A percentile compares a stretch with the other conserved stretches of the same genome.
phyloP scores from a whole-genome alignment of 768 basidiomycete species.

The Chiua virens region DNA sequence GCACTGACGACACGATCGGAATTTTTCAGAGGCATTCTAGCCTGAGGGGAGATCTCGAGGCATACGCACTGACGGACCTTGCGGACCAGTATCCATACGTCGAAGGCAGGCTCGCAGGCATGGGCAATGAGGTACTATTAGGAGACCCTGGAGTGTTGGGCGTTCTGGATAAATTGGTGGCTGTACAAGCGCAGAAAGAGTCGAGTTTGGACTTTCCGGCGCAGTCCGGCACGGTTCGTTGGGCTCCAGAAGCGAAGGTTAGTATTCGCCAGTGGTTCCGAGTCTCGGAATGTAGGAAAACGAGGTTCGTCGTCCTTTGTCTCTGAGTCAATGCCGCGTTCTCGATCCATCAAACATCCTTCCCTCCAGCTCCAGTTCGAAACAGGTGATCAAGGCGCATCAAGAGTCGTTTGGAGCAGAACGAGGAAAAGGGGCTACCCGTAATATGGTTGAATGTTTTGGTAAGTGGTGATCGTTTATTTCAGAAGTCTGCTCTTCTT shows the following conservation, averaged over 20 bases:
- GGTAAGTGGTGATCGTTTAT: constrained; percentile 26
- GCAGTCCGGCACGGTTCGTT: too few species aligned
- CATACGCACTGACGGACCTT: constrained; percentile 46
- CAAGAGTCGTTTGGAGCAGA: constrained; percentile 19
- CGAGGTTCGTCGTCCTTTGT: constrained; percentile 36
- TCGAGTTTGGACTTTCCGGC: too few species aligned
- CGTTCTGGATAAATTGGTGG: constrained; percentile 58
- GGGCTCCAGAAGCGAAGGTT: too few species aligned
- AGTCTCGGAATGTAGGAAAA: constrained; percentile 44
- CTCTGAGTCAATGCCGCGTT: too few species aligned
- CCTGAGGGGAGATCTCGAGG: constrained; percentile 38
- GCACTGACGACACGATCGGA: constrained; percentile 46
- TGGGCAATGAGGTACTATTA: constrained; percentile 31
- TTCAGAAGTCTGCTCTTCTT: too few species aligned
- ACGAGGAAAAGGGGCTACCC: constrained; percentile 16
- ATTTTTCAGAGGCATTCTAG: constrained; percentile 46
- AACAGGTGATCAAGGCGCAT: constrained; percentile 49
- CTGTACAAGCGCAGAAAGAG: constrained; percentile 43
- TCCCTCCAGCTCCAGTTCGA: constrained; percentile 48
- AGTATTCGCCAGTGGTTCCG: constrained; percentile 54
- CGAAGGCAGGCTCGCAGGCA: constrained; percentile 13
- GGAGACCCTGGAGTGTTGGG: constrained; percentile 51
- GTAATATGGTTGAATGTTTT: constrained; percentile 46
- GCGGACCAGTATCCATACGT: constrained; percentile 34
- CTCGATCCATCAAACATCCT: background rate